These are phyloP conservation scores for Candida sithepensis DNA, from an alignment of 805 yeast species.

Conservation along the genomic window DNA sequence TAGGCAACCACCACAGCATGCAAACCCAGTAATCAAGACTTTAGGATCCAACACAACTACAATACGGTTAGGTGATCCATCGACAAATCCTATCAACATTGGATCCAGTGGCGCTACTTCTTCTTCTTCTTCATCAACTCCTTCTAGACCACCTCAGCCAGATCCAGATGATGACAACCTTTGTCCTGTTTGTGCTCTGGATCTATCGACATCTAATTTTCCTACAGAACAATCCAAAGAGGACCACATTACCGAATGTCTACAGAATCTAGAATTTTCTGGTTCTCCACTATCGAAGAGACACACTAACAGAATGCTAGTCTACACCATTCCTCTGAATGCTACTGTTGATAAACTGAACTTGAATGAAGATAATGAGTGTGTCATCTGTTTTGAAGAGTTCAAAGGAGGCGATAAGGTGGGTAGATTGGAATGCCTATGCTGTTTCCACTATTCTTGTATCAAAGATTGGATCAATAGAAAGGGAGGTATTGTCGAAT, in stretches of 20 bases:
- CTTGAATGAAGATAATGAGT: constrained; percentile 57
- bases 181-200: constrained; percentile 43
- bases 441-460: constrained; percentile 90
- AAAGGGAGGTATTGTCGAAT: constrained; percentile 83
- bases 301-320: constrained; percentile 77
- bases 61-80: constrained; percentile 3
- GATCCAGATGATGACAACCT: constrained; percentile 30
- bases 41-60: constrained; percentile 16
- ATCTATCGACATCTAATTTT: constrained; percentile 14
- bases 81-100: neutral
- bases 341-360: constrained; percentile 18
- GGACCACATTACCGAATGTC: constrained; percentile 67
- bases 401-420: constrained; percentile 82
- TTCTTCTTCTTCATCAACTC: neutral
- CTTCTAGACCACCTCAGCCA: neutral
- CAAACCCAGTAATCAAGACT: constrained; percentile 12
- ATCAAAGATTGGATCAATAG: constrained; percentile 87
- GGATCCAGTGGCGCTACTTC: neutral
- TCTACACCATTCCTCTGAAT: constrained; percentile 54
- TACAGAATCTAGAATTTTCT: constrained; percentile 55
- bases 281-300: constrained; percentile 59
- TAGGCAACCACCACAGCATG: neutral
- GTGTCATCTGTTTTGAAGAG: constrained; percentile 92
- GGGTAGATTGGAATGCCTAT: constrained; percentile 88
- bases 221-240: constrained; percentile 42